Percentiles rank a stretch among this genome's conserved stretches.
phyloP scores from a whole-genome alignment of 345 rosid genomes.

The Camelina neglecta region DNA sequence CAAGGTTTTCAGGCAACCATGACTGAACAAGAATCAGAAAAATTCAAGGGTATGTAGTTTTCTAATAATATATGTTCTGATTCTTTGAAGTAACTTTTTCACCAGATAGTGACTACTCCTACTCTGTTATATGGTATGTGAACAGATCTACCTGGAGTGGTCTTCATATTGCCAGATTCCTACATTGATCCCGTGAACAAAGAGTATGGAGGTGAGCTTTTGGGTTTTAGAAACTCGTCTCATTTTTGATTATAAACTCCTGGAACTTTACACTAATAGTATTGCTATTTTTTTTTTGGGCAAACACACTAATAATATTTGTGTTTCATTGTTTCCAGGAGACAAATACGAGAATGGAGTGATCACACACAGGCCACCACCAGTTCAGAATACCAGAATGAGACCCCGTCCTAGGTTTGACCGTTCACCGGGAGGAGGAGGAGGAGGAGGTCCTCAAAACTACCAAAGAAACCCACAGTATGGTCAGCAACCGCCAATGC shows the following conservation, averaged over 20 bases:
- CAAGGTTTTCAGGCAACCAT: constrained; percentile 93
- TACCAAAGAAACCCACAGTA: constrained; percentile 52
- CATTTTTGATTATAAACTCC: neutral
- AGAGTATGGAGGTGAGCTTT: constrained; percentile 81
- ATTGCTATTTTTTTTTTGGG: too few relatives aligned
- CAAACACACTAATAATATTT: too few relatives aligned
- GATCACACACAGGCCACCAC: constrained; percentile 84
- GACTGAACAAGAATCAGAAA: constrained; percentile 85
- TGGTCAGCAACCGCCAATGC: constrained; percentile 50
- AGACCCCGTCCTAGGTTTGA: constrained; percentile 56
- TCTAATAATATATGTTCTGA: neutral
- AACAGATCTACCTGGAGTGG: constrained; percentile 83
- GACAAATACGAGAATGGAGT: constrained; percentile 89
- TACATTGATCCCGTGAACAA: constrained; percentile 87
- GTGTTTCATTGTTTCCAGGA: constrained; percentile 49
- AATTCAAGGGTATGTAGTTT: constrained; percentile 57
- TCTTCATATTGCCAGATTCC: constrained; percentile 88
- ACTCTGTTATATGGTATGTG: constrained; percentile 13
- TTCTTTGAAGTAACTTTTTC: neutral
- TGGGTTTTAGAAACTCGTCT: neutral
- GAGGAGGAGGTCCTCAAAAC: constrained; percentile 36
- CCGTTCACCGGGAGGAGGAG: constrained; percentile 46
- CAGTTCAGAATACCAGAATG: constrained; percentile 53
- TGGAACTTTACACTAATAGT: neutral
- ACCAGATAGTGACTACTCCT: constrained; percentile 11